Percentiles rank a stretch among this genome's conserved stretches.
Evolutionary conservation across 768 basidiomycete genomes (phyloP).

Genomic region (Austroboletus eburneus): DNA sequence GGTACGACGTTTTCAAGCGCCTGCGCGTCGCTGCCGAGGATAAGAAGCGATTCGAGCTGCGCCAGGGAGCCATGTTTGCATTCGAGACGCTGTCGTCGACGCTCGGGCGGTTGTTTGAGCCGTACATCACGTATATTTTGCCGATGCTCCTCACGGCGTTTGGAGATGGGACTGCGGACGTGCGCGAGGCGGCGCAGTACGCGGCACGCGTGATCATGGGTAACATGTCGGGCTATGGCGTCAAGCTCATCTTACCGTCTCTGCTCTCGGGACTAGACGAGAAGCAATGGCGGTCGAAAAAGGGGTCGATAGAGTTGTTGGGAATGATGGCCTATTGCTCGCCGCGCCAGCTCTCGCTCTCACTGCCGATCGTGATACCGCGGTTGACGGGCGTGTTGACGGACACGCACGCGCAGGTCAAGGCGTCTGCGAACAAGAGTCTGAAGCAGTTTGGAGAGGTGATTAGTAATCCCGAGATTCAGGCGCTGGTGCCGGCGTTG

Average conservation of each 20-base stretch:
- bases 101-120: constrained; percentile 89
- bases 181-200: constrained; percentile 91
- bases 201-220: constrained; percentile 94
- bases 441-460: constrained; percentile 98
- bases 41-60: constrained; percentile 80
- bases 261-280: constrained; percentile 90
- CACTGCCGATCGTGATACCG: constrained; percentile 94
- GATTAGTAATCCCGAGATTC: constrained; percentile 96
- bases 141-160: constrained; percentile 81
- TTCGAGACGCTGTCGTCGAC: constrained; percentile 88
- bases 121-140: constrained; percentile 81
- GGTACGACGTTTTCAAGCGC: constrained; percentile 71
- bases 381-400: constrained; percentile 92
- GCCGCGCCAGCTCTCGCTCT: constrained; percentile 89
- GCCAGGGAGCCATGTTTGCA: constrained; percentile 93
- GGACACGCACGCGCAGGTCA: constrained; percentile 96
- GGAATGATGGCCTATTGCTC: constrained; percentile 99
- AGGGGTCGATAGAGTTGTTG: constrained; percentile 92
- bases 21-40: constrained; percentile 78
- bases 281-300: constrained; percentile 98
- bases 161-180: constrained; percentile 82
- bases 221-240: constrained; percentile 89
- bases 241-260: constrained; percentile 91
- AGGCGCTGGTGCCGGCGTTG: constrained; percentile 81
- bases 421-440: constrained; percentile 88